phyloP scores from a whole-genome alignment of 306 rosid genomes.

The Luffa aegyptiaca region DNA sequence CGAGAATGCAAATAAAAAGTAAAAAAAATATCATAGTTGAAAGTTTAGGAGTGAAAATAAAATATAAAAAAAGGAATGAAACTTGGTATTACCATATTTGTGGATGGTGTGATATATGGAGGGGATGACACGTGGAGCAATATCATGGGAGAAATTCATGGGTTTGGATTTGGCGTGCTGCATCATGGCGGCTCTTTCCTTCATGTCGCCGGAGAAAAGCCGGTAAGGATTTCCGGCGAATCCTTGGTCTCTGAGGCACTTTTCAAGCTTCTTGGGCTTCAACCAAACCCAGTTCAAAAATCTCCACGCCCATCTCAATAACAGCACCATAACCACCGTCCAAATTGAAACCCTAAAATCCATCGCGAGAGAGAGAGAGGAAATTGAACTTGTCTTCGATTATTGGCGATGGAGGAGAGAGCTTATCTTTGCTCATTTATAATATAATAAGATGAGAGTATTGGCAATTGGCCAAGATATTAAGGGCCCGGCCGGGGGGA shows the following conservation, averaged over 20 bases:
- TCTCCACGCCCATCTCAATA: background rate
- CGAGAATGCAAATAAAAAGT: too few species aligned
- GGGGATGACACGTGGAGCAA: background rate
- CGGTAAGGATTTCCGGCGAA: background rate
- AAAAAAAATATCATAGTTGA: too few species aligned
- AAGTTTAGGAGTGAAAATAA: too few species aligned
- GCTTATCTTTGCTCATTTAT: too few species aligned
- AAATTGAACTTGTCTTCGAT: background rate
- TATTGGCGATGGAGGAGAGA: too few species aligned
- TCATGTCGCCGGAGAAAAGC: background rate
- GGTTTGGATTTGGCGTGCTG: background rate
- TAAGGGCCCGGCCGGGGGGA: too few species aligned
- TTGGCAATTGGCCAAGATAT: too few species aligned
- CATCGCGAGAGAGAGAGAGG: background rate
- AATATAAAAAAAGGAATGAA: too few species aligned
- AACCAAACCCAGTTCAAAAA: background rate
- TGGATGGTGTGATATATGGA: background rate
- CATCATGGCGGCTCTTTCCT: background rate
- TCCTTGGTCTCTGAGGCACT: background rate
- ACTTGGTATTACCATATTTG: background rate
- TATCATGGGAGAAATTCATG: background rate
- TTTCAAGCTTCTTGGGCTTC: background rate
- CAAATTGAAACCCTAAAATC: background rate
- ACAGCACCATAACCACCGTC: background rate
- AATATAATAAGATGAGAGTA: too few species aligned